phyloP scores from a whole-genome alignment of 192 early-diverging fungal species.

The Jimgerdemannia flammicorona region DNA sequence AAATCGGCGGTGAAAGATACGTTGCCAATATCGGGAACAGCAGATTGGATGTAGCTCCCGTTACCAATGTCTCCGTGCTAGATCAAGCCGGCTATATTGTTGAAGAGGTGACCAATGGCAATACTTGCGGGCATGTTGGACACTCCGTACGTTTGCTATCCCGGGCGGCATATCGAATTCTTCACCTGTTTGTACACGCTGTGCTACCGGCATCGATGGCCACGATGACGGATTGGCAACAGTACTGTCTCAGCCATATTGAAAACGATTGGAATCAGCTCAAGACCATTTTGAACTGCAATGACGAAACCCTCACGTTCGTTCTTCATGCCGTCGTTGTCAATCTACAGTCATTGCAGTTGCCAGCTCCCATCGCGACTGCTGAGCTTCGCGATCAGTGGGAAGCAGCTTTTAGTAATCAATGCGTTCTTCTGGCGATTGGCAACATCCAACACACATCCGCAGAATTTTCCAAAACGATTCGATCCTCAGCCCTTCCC shows the following conservation, averaged over 20 bases:
- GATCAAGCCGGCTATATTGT: constrained; percentile 8
- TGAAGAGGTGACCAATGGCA: background rate
- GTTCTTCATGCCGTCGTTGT: constrained; percentile 9
- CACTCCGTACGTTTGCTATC: background rate
- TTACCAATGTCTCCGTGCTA: background rate
- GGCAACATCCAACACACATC: background rate
- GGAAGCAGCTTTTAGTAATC: background rate
- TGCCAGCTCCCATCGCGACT: background rate
- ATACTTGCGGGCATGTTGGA: background rate
- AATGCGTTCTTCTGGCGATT: background rate
- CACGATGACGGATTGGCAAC: background rate
- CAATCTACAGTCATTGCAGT: constrained; percentile 1
- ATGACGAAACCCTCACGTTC: constrained; percentile 16
- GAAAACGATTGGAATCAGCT: constrained; percentile 15
- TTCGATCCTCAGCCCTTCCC: background rate
- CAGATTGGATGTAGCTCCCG: background rate
- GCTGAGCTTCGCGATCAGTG: constrained; percentile 5
- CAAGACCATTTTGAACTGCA: constrained; percentile 5
- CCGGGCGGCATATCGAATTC: constrained; percentile 7
- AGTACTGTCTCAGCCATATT: constrained; percentile 13
- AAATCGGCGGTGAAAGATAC: constrained; percentile 1
- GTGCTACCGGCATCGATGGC: constrained; percentile 5
- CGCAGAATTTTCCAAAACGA: background rate
- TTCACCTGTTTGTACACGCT: constrained; percentile 16
- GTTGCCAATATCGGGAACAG: background rate